Percentiles rank a stretch among this genome's conserved stretches.
These are phyloP conservation scores for Salpingoeca rosetta DNA, from an alignment of 78 protist genomes.

Conservation along the genomic window DNA sequence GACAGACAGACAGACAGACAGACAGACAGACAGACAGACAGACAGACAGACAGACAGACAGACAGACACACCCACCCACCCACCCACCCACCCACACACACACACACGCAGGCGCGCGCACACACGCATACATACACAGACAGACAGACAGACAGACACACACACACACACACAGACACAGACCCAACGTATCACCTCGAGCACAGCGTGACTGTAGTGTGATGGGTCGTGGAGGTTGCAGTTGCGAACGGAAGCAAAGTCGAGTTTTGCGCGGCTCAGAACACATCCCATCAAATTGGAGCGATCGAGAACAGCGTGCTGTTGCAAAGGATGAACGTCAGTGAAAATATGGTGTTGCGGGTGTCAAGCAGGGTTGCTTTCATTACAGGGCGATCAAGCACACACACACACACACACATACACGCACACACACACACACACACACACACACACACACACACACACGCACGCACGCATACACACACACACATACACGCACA, in stretches of 20 bases:
- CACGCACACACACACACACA: background rate
- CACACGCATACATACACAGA: background rate
- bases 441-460: background rate
- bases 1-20: too few species aligned
- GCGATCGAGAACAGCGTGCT: background rate
- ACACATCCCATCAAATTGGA: background rate
- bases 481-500: background rate
- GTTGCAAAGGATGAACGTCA: background rate
- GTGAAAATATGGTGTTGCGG: background rate
- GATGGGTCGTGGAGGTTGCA: background rate
- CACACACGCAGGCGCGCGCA: background rate
- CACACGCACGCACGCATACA: background rate
- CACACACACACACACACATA: background rate
- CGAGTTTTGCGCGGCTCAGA: background rate
- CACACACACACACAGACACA: background rate
- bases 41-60: too few species aligned
- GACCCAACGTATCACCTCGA: background rate
- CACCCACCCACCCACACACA: too few species aligned
- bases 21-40: too few species aligned
- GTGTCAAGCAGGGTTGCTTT: background rate
- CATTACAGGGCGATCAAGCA: background rate
- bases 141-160: background rate
- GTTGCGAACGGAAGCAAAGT: background rate
- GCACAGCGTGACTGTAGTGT: background rate
- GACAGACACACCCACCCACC: too few species aligned